Conservation (phyloP, 2,329 filamentous ascomycete species). For the Xylaria sp. region DNA sequence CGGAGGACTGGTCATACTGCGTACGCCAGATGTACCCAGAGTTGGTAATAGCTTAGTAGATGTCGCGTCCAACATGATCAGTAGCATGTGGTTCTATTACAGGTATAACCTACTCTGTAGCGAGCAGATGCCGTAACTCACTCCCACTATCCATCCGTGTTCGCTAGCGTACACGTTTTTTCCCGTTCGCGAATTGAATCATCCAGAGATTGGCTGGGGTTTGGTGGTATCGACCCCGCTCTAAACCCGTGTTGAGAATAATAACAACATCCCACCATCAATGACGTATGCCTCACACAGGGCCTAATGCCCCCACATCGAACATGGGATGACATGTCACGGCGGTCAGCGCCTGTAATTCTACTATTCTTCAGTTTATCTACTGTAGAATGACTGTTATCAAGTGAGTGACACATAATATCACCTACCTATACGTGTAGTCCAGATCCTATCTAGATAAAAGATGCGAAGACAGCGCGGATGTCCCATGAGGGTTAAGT, state of each 20-base stretch:
- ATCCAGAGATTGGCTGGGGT: slow-evolving; percentile 5
- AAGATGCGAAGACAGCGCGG: neutral
- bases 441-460: slow-evolving; percentile 17
- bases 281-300: slow-evolving; percentile 29
- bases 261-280: slow-evolving; percentile 26
- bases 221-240: slow-evolving; percentile 26
- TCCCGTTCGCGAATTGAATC: slow-evolving; percentile 6
- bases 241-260: slow-evolving; percentile 16
- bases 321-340: slow-evolving; percentile 7
- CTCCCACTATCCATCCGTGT: neutral
- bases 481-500: slow-evolving; percentile 17
- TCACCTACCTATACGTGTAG: neutral
- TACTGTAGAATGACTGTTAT: neutral
- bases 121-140: neutral
- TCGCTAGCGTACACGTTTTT: neutral
- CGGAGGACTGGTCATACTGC: neutral
- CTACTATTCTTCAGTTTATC: neutral
- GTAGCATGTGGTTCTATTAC: neutral
- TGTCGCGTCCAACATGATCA: neutral
- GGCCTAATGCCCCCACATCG: slow-evolving; percentile 12
- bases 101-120: neutral
- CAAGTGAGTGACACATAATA: slow-evolving; percentile 8
- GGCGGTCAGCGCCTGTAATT: neutral
- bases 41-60: neutral
- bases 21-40: neutral